Conservation (phyloP, 495 filamentous ascomycete species). For the Hypoxylon crocopeplum region DNA sequence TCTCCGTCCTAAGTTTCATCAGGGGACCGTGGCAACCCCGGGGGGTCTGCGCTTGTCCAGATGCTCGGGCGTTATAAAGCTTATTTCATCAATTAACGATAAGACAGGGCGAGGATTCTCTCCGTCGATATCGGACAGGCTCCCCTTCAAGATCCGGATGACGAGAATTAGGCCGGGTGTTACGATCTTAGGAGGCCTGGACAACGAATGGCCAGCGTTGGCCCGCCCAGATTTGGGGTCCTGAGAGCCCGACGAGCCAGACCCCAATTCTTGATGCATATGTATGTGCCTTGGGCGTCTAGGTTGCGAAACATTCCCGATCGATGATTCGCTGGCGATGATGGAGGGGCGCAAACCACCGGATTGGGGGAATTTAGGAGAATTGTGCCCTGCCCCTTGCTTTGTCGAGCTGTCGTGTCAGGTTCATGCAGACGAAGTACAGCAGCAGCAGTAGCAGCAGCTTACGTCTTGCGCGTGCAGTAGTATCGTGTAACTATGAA, state of each 20-base stretch:
- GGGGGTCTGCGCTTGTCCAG: background rate
- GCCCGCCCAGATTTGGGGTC: slow-evolving; percentile 8
- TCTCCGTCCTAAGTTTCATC: slow-evolving; percentile 25
- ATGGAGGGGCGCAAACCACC: slow-evolving; percentile 9
- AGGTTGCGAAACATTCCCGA: background rate
- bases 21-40: background rate
- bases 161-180: slow-evolving; percentile 5
- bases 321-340: slow-evolving; percentile 13
- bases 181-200: slow-evolving; percentile 15
- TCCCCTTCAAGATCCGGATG: background rate
- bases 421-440: slow-evolving; percentile 25
- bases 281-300: slow-evolving; percentile 15
- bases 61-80: slow-evolving; percentile 7
- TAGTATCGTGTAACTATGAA: slow-evolving; percentile 5
- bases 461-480: background rate
- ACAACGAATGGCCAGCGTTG: slow-evolving; percentile 6
- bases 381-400: slow-evolving; percentile 31
- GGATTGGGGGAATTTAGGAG: slow-evolving; percentile 8
- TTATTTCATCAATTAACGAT: slow-evolving; percentile 8
- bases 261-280: slow-evolving; percentile 26
- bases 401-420: slow-evolving; percentile 26
- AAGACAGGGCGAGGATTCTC: background rate
- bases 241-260: slow-evolving; percentile 5
- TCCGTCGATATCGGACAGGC: slow-evolving; percentile 8
- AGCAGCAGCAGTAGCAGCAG: background rate